Percentiles rank a stretch among this genome's conserved stretches.
Evolutionary conservation across 352 stramenopile species (phyloP).

Genomic region (Globisporangium mamillatum): DNA sequence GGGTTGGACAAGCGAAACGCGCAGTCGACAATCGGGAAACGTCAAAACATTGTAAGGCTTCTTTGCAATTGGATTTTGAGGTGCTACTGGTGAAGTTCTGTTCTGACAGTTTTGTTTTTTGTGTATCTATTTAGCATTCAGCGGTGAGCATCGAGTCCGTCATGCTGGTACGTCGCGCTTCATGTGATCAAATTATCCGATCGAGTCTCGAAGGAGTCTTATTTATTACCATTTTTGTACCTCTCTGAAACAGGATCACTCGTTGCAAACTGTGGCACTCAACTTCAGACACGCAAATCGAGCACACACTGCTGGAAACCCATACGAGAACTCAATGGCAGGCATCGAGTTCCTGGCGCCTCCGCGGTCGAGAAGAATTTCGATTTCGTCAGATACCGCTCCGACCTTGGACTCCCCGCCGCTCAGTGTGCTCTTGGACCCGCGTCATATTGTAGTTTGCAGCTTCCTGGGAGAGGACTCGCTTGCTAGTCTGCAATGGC

Average conservation of each 20-base stretch:
- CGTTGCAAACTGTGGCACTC: conserved; percentile 55
- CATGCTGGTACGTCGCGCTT: conserved; percentile 26
- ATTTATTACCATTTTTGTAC: background rate
- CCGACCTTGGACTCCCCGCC: conserved; percentile 47
- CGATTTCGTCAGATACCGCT: conserved; percentile 19
- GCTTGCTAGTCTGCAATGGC: conserved; percentile 70
- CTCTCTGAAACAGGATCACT: conserved; percentile 40
- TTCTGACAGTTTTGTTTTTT: background rate
- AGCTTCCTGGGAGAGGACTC: conserved; percentile 82
- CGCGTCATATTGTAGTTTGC: conserved; percentile 76
- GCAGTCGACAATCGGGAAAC: conserved; percentile 12
- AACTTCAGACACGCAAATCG: conserved; percentile 36
- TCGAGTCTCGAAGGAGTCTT: too few species aligned
- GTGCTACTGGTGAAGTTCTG: background rate
- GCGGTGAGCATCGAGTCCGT: conserved; percentile 38
- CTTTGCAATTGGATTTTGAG: background rate
- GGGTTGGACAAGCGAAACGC: background rate
- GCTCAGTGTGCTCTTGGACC: conserved; percentile 57
- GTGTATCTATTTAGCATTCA: conserved; percentile 22
- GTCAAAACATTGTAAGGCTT: conserved; percentile 16
- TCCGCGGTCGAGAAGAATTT: conserved; percentile 20
- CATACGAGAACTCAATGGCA: conserved; percentile 39
- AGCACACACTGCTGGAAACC: conserved; percentile 33
- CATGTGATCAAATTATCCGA: too few species aligned
- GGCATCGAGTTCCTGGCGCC: conserved; percentile 21